Conservation (phyloP, 2,329 filamentous ascomycete species). For the Exophiala sp. region DNA sequence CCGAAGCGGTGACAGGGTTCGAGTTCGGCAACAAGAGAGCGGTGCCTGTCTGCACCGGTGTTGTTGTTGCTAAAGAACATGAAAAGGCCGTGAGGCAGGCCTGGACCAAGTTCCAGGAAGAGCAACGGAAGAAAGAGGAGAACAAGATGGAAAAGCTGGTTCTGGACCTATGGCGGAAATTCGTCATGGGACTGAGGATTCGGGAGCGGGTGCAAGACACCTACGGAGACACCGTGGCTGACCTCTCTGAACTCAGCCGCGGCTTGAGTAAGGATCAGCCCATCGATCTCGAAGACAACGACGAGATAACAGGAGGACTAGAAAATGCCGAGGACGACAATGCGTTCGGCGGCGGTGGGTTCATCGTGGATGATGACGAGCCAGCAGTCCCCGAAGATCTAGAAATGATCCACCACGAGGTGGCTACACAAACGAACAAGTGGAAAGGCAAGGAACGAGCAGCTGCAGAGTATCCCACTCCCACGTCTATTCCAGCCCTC, state of each 20-base stretch:
- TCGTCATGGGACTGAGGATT: constrained; percentile 78
- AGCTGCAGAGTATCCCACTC: constrained; percentile 19
- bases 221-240: constrained; percentile 55
- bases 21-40: constrained; percentile 94
- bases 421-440: not conserved
- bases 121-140: constrained; percentile 70
- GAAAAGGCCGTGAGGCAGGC: constrained; percentile 68
- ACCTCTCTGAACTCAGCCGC: not conserved
- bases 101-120: constrained; percentile 69
- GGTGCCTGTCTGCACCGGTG: constrained; percentile 82
- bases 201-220: constrained; percentile 68
- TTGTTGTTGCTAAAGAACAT: constrained; percentile 79
- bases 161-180: constrained; percentile 74
- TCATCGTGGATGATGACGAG: constrained; percentile 32
- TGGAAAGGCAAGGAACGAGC: constrained; percentile 12
- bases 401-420: constrained; percentile 38
- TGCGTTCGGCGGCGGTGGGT: constrained; percentile 33
- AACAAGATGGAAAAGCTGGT: constrained; percentile 71
- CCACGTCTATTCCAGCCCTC: constrained; percentile 12
- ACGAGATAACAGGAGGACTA: constrained; percentile 17
- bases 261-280: constrained; percentile 20
- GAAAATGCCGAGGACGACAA: constrained; percentile 19
- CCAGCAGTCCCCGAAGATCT: constrained; percentile 18
- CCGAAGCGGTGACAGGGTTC: constrained; percentile 91
- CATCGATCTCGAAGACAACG: constrained; percentile 28